Conservation (phyloP, 176 grass and related monocot genomes). For the Oryza rufipogon region DNA sequence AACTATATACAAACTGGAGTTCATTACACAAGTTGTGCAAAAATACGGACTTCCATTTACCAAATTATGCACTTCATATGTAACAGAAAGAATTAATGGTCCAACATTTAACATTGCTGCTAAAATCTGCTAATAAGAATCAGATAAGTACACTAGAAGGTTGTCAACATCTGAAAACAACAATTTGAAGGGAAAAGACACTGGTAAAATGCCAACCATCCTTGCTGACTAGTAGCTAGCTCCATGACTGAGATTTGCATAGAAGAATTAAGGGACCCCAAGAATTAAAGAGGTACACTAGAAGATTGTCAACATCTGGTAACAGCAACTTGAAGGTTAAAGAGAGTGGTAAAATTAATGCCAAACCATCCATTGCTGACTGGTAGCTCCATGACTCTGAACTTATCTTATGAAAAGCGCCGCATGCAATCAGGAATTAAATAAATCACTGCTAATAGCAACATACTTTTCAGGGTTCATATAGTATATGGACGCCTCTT, state of each 20-base stretch:
- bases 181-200: too few species aligned
- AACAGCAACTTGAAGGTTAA: not conserved
- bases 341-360: not conserved
- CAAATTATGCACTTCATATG: not conserved
- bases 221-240: too few species aligned
- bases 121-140: not conserved
- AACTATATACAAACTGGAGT: not conserved
- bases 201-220: too few species aligned
- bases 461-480: constrained; percentile 37
- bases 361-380: not conserved
- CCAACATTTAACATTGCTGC: not conserved
- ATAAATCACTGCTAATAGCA: not conserved
- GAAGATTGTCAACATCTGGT: not conserved
- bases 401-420: not conserved
- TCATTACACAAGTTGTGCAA: not conserved
- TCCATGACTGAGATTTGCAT: too few species aligned
- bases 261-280: too few species aligned
- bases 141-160: not conserved
- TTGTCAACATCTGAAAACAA: too few species aligned
- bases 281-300: not conserved
- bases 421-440: not conserved
- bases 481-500: not conserved
- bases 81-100: not conserved
- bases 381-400: not conserved
- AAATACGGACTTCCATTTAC: not conserved